These are phyloP conservation scores for Pseudisothecium myosuroides DNA, from an alignment of 225 moss, liverwort and hornwort species.

Conservation along the genomic window DNA sequence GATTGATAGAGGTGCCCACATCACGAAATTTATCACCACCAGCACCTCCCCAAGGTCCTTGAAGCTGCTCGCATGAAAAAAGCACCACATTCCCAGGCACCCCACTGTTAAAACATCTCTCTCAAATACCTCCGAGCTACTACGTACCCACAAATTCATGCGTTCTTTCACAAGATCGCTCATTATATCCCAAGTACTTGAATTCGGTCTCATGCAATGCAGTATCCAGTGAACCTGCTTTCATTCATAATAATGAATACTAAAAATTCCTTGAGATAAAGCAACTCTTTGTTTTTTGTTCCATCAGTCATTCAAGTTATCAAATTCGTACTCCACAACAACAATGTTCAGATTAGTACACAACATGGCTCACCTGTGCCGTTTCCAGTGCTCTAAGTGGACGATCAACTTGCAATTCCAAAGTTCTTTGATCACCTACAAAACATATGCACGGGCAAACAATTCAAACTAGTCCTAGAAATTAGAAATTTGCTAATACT, in stretches of 20 bases:
- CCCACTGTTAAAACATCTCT: background rate
- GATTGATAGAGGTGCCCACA: background rate
- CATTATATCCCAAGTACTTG: background rate
- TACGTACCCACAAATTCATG: background rate
- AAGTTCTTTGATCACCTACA: background rate
- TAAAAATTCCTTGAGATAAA: background rate
- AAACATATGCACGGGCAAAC: background rate
- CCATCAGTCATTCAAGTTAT: background rate
- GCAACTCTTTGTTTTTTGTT: background rate
- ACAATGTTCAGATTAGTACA: background rate
- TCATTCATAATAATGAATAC: background rate
- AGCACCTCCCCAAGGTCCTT: background rate
- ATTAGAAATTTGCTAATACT: background rate
- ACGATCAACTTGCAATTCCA: background rate
- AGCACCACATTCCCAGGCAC: background rate
- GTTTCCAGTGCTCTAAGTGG: no score
- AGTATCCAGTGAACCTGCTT: background rate
- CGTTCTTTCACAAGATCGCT: background rate
- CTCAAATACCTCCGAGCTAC: background rate
- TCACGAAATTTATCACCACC: background rate
- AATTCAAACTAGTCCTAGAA: background rate
- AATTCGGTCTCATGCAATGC: background rate
- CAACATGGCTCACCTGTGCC: background rate
- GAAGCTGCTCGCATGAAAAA: background rate
- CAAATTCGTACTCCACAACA: background rate